Percentiles rank a stretch among this genome's conserved stretches.
Conservation (phyloP, 768 basidiomycete species). For the Macrolepiota dolichaula region DNA sequence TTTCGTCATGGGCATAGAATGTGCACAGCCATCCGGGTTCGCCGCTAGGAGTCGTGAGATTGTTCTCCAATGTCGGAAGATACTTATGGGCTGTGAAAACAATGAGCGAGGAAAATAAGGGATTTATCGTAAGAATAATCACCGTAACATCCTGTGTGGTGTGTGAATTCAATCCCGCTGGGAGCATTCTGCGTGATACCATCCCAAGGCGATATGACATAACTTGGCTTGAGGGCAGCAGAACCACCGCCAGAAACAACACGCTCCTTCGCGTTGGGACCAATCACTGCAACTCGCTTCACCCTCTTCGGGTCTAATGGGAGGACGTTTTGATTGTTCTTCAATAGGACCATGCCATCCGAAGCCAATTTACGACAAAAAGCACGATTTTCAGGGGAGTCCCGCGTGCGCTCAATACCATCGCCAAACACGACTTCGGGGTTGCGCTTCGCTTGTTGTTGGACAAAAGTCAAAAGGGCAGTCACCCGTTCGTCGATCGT, state of each 20-base stretch:
- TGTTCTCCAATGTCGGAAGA: slow-evolving; percentile 64
- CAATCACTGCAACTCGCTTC: slow-evolving; percentile 60
- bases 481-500: slow-evolving; percentile 50
- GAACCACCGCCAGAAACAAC: slow-evolving; percentile 79
- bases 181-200: slow-evolving; percentile 53
- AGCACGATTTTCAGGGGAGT: slow-evolving; percentile 45
- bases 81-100: slow-evolving; percentile 53
- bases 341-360: slow-evolving; percentile 63
- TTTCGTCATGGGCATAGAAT: slow-evolving; percentile 55
- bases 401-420: slow-evolving; percentile 52
- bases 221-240: slow-evolving; percentile 66
- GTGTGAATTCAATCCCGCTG: slow-evolving; percentile 45
- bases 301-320: slow-evolving; percentile 40
- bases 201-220: slow-evolving; percentile 61
- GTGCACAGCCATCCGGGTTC: slow-evolving; percentile 61
- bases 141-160: slow-evolving; percentile 68
- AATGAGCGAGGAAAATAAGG: not conserved
- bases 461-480: slow-evolving; percentile 52
- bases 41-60: slow-evolving; percentile 48
- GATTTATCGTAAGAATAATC: slow-evolving; percentile 14
- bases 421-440: slow-evolving; percentile 63
- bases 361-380: slow-evolving; percentile 58
- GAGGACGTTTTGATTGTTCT: slow-evolving; percentile 55
- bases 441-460: slow-evolving; percentile 51
- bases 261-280: slow-evolving; percentile 62